A percentile compares a stretch with the other conserved stretches of the same genome.
Conservation (phyloP, 345 rosid species). For the Hibiscus mutabilis region DNA sequence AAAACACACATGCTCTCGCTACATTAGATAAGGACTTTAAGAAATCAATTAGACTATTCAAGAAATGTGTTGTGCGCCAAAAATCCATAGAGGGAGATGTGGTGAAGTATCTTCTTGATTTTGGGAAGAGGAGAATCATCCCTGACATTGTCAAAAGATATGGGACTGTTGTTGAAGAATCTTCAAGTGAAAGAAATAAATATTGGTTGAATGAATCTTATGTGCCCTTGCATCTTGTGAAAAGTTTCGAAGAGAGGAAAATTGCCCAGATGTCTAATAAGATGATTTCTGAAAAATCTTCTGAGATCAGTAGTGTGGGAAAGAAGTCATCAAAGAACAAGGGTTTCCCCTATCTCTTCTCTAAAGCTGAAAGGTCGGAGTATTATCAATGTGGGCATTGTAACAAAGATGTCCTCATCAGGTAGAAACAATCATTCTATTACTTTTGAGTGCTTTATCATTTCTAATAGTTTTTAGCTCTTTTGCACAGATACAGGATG, state of each 20-base stretch:
- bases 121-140: constrained; percentile 87
- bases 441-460: neutral
- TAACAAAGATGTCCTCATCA: constrained; percentile 59
- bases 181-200: constrained; percentile 81
- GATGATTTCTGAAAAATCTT: constrained; percentile 33
- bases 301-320: constrained; percentile 24
- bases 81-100: constrained; percentile 51
- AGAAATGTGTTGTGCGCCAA: constrained; percentile 77
- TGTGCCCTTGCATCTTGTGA: constrained; percentile 90
- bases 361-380: constrained; percentile 67
- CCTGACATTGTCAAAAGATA: constrained; percentile 65
- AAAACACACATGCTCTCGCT: constrained; percentile 50
- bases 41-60: constrained; percentile 73
- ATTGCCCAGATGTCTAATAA: constrained; percentile 50
- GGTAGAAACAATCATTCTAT: constrained; percentile 33
- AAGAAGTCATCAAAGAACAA: constrained; percentile 37
- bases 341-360: constrained; percentile 77
- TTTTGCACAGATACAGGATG: too few relatives aligned
- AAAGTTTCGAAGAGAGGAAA: constrained; percentile 88
- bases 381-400: constrained; percentile 72
- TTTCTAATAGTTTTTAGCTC: neutral
- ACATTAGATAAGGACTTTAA: constrained; percentile 60
- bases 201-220: constrained; percentile 75
- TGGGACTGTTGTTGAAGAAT: constrained; percentile 68
- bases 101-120: constrained; percentile 87